Evolutionary conservation across 208 protist species (phyloP).

Genomic region (Phytomonas francai): DNA sequence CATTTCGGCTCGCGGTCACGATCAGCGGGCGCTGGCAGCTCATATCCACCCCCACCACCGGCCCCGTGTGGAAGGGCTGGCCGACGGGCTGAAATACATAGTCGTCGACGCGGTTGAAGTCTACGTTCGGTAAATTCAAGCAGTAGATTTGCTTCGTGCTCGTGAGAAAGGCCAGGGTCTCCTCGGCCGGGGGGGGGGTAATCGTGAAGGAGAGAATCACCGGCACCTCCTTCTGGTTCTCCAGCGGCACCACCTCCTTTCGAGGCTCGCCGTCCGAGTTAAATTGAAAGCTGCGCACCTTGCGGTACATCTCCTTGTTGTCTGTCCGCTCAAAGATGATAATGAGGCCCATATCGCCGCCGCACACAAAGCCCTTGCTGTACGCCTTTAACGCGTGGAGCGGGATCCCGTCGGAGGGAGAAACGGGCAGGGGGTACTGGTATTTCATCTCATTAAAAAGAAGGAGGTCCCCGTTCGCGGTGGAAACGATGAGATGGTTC

Average conservation of each 20-base stretch:
- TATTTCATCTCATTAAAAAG: slow-evolving; percentile 90
- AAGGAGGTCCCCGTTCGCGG: slow-evolving; percentile 91
- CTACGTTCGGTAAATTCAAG: slow-evolving; percentile 90
- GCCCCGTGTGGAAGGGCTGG: slow-evolving; percentile 85
- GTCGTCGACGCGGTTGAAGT: slow-evolving; percentile 92
- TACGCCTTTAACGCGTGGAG: slow-evolving; percentile 83
- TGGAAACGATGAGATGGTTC: slow-evolving; percentile 88
- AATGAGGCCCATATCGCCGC: slow-evolving; percentile 91
- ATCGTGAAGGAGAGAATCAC: slow-evolving; percentile 82
- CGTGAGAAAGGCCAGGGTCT: slow-evolving; percentile 87
- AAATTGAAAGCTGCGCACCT: slow-evolving; percentile 89
- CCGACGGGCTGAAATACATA: slow-evolving; percentile 87
- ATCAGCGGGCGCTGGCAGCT: slow-evolving; percentile 93
- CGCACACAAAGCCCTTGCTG: slow-evolving; percentile 93
- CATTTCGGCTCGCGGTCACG: slow-evolving; percentile 89
- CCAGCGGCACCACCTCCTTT: slow-evolving; percentile 15
- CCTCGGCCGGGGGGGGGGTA: slow-evolving; percentile 81
- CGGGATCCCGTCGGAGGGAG: slow-evolving; percentile 83
- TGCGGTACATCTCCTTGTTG: slow-evolving; percentile 91
- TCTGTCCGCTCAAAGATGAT: slow-evolving; percentile 90
- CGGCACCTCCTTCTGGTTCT: slow-evolving; percentile 11
- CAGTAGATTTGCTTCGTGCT: slow-evolving; percentile 91
- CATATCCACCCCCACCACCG: slow-evolving; percentile 89
- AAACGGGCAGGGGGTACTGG: slow-evolving; percentile 74
- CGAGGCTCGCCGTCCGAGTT: slow-evolving; percentile 12